phyloP scores from a whole-genome alignment of 352 stramenopile species.

The Halophytophthora polymorphica region DNA sequence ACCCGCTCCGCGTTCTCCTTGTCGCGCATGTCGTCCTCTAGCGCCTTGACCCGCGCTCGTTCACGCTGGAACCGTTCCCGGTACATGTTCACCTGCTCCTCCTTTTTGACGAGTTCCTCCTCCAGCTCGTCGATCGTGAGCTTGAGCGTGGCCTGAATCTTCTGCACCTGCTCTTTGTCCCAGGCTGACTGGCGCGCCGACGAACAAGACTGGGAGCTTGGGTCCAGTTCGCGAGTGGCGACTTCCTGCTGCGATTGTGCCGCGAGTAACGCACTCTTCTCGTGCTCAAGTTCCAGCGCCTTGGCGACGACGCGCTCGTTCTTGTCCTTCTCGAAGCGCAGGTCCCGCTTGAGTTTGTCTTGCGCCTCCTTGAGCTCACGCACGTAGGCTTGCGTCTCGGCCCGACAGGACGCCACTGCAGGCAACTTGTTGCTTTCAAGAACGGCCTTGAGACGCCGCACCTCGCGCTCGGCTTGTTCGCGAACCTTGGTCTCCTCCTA shows the following conservation, averaged over 20 bases:
- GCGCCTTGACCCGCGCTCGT: slow-evolving; percentile 44
- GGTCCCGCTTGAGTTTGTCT: slow-evolving; percentile 50
- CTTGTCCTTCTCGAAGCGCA: slow-evolving; percentile 75
- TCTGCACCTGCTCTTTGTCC: slow-evolving; percentile 69
- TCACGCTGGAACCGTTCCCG: slow-evolving; percentile 54
- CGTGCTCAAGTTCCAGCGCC: slow-evolving; percentile 63
- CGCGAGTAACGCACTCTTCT: slow-evolving; percentile 54
- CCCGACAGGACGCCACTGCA: slow-evolving; percentile 48
- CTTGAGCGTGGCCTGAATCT: slow-evolving; percentile 70
- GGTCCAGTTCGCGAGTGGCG: slow-evolving; percentile 7
- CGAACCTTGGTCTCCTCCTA: slow-evolving; percentile 74
- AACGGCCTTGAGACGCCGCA: slow-evolving; percentile 60
- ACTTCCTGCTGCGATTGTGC: slow-evolving; percentile 14
- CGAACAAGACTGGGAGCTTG: background rate
- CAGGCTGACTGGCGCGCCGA: slow-evolving; percentile 32
- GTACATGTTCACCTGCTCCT: slow-evolving; percentile 46
- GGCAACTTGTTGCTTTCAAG: slow-evolving; percentile 53
- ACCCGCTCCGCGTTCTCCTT: slow-evolving; percentile 36
- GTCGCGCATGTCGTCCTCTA: slow-evolving; percentile 46
- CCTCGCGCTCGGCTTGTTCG: slow-evolving; percentile 72
- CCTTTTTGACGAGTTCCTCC: slow-evolving; percentile 67
- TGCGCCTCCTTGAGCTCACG: slow-evolving; percentile 63
- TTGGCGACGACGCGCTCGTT: slow-evolving; percentile 68
- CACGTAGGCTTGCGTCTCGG: slow-evolving; percentile 62
- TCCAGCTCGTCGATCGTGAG: slow-evolving; percentile 78